Conservation (phyloP, 1,284 basidiomycete species). For the Golubevia sp. region DNA sequence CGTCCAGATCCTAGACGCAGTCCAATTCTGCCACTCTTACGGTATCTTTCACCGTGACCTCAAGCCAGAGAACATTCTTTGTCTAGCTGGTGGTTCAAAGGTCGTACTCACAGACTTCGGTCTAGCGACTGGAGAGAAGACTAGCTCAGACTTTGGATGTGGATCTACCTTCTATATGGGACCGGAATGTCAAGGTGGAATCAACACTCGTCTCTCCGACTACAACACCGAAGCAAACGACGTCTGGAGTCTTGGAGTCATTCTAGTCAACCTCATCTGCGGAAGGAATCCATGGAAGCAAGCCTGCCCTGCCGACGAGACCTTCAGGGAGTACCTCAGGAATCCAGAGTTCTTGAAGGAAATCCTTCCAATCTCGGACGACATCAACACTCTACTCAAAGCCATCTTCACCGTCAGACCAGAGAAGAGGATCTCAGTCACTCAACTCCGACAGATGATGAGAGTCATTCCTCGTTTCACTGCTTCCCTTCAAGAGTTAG, state of each 20-base stretch:
- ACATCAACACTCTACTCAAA: slow-evolving; percentile 49
- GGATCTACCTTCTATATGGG: slow-evolving; percentile 97
- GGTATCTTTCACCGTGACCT: slow-evolving; percentile 93
- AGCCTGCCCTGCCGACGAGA: slow-evolving; percentile 74
- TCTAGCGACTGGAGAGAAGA: slow-evolving; percentile 85
- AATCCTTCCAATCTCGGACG: slow-evolving; percentile 55
- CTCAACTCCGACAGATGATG: slow-evolving; percentile 39
- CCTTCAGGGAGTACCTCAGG: slow-evolving; percentile 66
- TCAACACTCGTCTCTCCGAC: slow-evolving; percentile 64
- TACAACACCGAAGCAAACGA: slow-evolving; percentile 78
- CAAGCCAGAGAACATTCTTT: slow-evolving; percentile 97
- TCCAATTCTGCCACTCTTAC: slow-evolving; percentile 75
- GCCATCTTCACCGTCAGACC: slow-evolving; percentile 51
- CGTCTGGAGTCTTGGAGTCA: slow-evolving; percentile 91
- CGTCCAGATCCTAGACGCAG: slow-evolving; percentile 78
- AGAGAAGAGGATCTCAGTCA: slow-evolving; percentile 40
- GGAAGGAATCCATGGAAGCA: slow-evolving; percentile 85
- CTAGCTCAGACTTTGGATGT: slow-evolving; percentile 89
- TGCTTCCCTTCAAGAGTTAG: slow-evolving; percentile 39
- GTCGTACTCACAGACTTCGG: slow-evolving; percentile 96
- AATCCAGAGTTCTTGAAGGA: slow-evolving; percentile 52
- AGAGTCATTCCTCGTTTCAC: slow-evolving; percentile 39
- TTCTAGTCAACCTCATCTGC: slow-evolving; percentile 86
- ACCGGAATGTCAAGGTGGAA: slow-evolving; percentile 91
- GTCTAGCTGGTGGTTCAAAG: slow-evolving; percentile 73